Conservation (phyloP, 371 early-diverging fungal genomes). For the Rhizopus sp. region DNA sequence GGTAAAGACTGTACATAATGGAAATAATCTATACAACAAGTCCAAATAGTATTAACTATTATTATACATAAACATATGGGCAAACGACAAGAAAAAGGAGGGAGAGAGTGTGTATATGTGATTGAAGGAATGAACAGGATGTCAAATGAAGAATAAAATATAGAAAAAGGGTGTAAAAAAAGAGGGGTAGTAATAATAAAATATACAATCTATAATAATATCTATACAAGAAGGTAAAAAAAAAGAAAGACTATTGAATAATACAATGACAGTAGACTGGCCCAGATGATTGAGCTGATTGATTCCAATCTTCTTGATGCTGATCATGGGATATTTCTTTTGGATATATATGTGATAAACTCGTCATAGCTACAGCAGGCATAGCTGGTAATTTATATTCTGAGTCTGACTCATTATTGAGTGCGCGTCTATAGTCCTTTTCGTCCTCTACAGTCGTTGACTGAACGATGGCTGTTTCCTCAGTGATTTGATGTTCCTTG, state of each 20-base stretch:
- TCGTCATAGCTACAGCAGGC: constrained; percentile 42
- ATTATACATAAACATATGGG: constrained; percentile 5
- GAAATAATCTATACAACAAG: too few relatives aligned
- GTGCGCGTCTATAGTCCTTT: constrained; percentile 20
- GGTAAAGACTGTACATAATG: too few relatives aligned
- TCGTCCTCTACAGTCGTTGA: constrained; percentile 7
- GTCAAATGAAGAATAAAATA: not conserved
- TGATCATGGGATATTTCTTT: constrained; percentile 10
- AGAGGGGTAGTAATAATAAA: not conserved
- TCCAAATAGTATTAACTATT: not conserved
- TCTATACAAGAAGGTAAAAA: constrained; percentile 2
- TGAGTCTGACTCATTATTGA: constrained; percentile 11
- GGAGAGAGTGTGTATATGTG: not conserved
- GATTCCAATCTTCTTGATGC: constrained; percentile 21
- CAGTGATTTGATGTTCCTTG: constrained; percentile 5
- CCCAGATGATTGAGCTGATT: constrained; percentile 18
- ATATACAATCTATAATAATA: constrained; percentile 3
- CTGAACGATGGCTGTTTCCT: constrained; percentile 4
- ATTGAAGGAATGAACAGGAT: not conserved
- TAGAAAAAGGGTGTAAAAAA: not conserved
- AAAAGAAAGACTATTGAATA: constrained; percentile 27
- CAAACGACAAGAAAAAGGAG: not conserved
- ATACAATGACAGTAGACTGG: constrained; percentile 41
- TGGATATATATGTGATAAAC: constrained; percentile 15
- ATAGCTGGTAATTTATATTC: constrained; percentile 24